Base-by-base conservation (phyloP, 192 early-diverging fungal species). In the Coemansia sp. region DNA sequence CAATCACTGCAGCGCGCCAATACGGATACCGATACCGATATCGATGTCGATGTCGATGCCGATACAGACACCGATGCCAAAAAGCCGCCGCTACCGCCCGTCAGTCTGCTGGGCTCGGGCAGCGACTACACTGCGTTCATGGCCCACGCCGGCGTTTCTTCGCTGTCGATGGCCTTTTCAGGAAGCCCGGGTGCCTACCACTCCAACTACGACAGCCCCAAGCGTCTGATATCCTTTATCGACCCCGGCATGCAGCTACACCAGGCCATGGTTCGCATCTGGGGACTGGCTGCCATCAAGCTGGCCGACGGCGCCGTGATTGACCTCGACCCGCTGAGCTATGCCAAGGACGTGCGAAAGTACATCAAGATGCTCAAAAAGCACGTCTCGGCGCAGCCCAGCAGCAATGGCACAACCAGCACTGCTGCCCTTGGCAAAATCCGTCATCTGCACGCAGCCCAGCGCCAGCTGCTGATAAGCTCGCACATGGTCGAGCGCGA, bases 191-290 rank as follows among this genome's bases (percentile, higher is more conserved):
- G 88, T 48, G 69, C 85, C 4, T 88, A 87, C 51, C 89, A 90
- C 67, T 86, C 85, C 48, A 89, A 88, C 69, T 90, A 89, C 67
- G 89, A 89, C 67, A 82, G 83, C 51, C 68, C 85, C 56, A 75
- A 85, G 55, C 85, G 87, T 70, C 86, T 89, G 84, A 66, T 74
- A 5, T 73, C 85, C 42, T 86, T 81, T 58, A 68, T 85, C 7
- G 86, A 89, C 61, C 83, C 86, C 16, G 70, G 76, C 8, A 85
- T 85, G 66, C 51, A 72, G 38, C 83, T 86, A 29, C 87, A 89
- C 66, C 74, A 66, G 64, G 67, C 84, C 17, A 72, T 83, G 40
- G 69, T 73, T 14, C 73, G 67, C 22, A 64, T 88, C 20, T 82
- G 81, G 68, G 83, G 86, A 22, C 65, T 81, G 12, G 30, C 87